Percentiles rank a stretch among this genome's conserved stretches.
Conservation (phyloP, 306 rosid genomes). For the Pyrus pyrifolia region DNA sequence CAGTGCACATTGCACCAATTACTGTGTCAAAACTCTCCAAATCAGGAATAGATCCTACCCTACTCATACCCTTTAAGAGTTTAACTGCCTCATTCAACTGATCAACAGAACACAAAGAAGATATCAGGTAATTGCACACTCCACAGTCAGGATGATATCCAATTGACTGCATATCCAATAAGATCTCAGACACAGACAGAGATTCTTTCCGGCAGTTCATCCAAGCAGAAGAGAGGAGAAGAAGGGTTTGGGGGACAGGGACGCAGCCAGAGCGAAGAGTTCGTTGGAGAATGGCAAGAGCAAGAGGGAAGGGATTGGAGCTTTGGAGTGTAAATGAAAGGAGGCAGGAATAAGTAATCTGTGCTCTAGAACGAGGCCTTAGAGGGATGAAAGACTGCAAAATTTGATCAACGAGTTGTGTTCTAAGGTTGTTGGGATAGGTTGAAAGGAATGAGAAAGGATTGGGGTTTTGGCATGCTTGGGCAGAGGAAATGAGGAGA, state of each 20-base stretch:
- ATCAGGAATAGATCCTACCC: constrained; percentile 72
- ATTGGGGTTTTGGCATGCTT: constrained; percentile 44
- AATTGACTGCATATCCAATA: constrained; percentile 62
- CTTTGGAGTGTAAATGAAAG: constrained; percentile 53
- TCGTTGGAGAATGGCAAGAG: constrained; percentile 53
- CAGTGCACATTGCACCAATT: constrained; percentile 48
- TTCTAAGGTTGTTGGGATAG: constrained; percentile 36
- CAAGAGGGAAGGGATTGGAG: constrained; percentile 55
- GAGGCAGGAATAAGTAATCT: constrained; percentile 42
- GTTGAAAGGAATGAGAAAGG: constrained; percentile 34
- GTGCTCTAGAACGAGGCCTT: constrained; percentile 47
- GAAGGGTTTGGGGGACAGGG: constrained; percentile 55
- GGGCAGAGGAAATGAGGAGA: constrained; percentile 30
- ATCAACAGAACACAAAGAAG: constrained; percentile 44
- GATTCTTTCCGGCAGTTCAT: constrained; percentile 31
- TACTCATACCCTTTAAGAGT: constrained; percentile 60
- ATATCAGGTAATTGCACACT: constrained; percentile 56
- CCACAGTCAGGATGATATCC: constrained; percentile 62
- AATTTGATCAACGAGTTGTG: constrained; percentile 58
- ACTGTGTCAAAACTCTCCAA: constrained; percentile 49
- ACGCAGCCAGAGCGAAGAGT: constrained; percentile 63
- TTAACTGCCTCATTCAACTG: constrained; percentile 41
- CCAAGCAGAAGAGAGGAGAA: constrained; percentile 67
- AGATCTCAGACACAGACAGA: constrained; percentile 35
- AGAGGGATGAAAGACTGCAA: constrained; percentile 59